Evolutionary conservation across 2,329 filamentous ascomycete species (phyloP).

Genomic region (Erysiphe neolycopersici): DNA sequence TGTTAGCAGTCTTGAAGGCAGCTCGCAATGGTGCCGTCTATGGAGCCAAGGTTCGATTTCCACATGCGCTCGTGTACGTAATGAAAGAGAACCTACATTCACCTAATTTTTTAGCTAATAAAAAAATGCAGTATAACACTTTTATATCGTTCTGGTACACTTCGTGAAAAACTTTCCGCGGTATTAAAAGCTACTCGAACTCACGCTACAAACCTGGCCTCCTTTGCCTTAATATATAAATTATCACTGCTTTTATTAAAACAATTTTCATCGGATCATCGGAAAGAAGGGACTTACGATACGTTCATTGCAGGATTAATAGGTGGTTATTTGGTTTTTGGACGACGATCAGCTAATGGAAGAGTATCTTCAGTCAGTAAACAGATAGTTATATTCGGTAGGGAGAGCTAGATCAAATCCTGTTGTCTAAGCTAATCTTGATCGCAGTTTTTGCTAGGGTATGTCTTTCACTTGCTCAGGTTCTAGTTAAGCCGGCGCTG

Average conservation of each 20-base stretch:
- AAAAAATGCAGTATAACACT: conserved; percentile 52
- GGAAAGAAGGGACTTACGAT: conserved; percentile 50
- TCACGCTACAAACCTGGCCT: conserved; percentile 75
- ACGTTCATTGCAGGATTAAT: conserved; percentile 65
- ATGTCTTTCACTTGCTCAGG: conserved; percentile 54
- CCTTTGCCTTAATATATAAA: conserved; percentile 85
- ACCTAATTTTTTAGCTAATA: no score
- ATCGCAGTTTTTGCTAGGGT: conserved; percentile 60
- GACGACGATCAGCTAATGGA: conserved; percentile 34
- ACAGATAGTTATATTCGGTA: conserved; percentile 79
- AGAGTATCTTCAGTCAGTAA: conserved; percentile 62
- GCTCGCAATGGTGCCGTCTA: conserved; percentile 94
- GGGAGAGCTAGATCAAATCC: not conserved
- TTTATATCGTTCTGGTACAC: conserved; percentile 72
- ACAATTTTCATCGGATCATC: conserved; percentile 27
- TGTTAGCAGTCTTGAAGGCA: conserved; percentile 68
- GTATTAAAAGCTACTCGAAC: conserved; percentile 69
- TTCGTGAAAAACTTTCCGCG: conserved; percentile 48
- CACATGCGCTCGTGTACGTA: conserved; percentile 65
- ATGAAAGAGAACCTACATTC: not conserved
- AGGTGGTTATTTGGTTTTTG: conserved; percentile 85
- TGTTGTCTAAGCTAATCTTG: not conserved
- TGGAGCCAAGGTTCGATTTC: conserved; percentile 91
- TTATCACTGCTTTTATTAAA: conserved; percentile 49
- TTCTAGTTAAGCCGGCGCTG: conserved; percentile 41